These are phyloP conservation scores for Phytophthora pisi DNA, from an alignment of 352 stramenopile genomes.

Conservation along the genomic window DNA sequence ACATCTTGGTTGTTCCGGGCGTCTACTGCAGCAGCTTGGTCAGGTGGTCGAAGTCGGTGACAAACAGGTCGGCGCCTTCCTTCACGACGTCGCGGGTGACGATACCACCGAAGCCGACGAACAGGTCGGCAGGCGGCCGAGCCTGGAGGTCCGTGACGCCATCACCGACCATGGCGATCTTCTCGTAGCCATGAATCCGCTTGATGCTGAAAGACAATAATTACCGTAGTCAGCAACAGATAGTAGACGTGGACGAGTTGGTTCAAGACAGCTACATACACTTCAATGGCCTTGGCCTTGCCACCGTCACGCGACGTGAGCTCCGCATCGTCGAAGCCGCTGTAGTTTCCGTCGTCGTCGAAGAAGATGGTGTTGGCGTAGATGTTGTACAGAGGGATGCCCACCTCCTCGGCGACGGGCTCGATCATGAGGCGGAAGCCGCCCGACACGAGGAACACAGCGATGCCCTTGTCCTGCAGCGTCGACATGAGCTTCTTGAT, in stretches of 20 bases:
- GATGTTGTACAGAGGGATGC: slow-evolving; percentile 91
- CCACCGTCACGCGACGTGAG: slow-evolving; percentile 90
- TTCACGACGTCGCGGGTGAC: slow-evolving; percentile 94
- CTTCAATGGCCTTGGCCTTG: slow-evolving; percentile 80
- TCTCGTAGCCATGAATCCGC: slow-evolving; percentile 91
- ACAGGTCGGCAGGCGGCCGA: slow-evolving; percentile 95
- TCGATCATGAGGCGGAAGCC: slow-evolving; percentile 99
- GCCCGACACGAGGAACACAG: slow-evolving; percentile 98
- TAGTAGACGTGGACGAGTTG: slow-evolving; percentile 1
- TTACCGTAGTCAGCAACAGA: slow-evolving; percentile 3
- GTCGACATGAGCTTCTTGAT: slow-evolving; percentile 90
- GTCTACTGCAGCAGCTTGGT: slow-evolving; percentile 61
- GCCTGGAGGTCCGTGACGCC: slow-evolving; percentile 98
- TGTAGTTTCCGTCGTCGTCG: slow-evolving; percentile 87
- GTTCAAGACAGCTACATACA: slow-evolving; percentile 42
- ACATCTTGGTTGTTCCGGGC: background rate
- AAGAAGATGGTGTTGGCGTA: slow-evolving; percentile 99
- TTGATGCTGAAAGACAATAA: slow-evolving; percentile 74
- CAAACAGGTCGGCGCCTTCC: slow-evolving; percentile 96
- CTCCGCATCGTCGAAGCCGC: slow-evolving; percentile 94
- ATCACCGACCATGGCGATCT: slow-evolving; percentile 99
- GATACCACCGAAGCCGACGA: slow-evolving; percentile 98
- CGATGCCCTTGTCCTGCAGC: slow-evolving; percentile 90
- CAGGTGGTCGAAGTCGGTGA: slow-evolving; percentile 95
- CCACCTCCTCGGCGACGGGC: slow-evolving; percentile 90